Evolutionary conservation across 352 stramenopile genomes (phyloP), one percentile per base, ranked within the genome.

Genomic region (Phytophthora tentaculata): DNA sequence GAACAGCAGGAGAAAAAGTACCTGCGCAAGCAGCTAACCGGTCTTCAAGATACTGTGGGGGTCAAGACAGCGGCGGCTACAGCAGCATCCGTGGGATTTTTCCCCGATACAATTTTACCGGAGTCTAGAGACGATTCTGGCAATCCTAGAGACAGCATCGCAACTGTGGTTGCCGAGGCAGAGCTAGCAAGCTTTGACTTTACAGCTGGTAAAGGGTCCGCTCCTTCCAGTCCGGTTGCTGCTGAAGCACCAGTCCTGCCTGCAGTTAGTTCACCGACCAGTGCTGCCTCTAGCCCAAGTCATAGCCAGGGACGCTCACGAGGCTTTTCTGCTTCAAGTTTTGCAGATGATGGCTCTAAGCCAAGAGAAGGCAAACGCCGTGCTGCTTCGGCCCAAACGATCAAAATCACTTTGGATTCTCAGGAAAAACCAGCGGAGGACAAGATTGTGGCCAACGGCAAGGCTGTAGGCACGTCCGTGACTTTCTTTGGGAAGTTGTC

Each of bases 401-500:
- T 80, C n/a, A 71, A 77, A 51, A 65, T 53, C 7, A 49, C 63
- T 20, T 14, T 69, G 16, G 74, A 81, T 37, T 29, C 66, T 44
- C 13, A 65, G 14, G 58, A 76, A n/a, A 76, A 75, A 9, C 20
- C 37, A 39, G 49, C 48, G 8, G 79, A 88, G 14, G 77, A 89
- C 16, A 82, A 84, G 19, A 14, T 37, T 43, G 23, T 45, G 32
- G 37, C 29, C 48, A 65, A 73, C 57, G 45, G 60, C 28, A 70
- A 80, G 73, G 54, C 70, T 13, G 61, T 64, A 19, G 83, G 71
- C 16, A 61, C 79, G 13, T 88, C 83, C 8, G 82, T 86, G 23
- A 94, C 88, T 58, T 95, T 95, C 66, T 95, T 95, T 56, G 87
- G 87, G 45, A 95, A 95, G 52, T 75, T 95, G 26, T 93, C 83